Conservation (phyloP, 148 eudicot genomes). For the Silene uniflora region DNA sequence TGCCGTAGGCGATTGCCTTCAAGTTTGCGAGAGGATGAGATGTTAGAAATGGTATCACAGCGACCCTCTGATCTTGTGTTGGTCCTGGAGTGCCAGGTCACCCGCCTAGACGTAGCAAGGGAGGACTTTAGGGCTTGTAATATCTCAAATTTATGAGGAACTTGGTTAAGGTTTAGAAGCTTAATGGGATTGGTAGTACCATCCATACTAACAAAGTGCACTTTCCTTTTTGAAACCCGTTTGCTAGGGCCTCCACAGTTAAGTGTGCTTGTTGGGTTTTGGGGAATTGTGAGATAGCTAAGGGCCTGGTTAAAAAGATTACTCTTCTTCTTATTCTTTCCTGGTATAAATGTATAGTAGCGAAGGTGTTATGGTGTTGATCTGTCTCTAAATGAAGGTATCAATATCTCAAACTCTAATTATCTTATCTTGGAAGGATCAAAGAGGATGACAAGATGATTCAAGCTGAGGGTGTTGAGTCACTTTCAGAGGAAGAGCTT, state of each 20-base stretch:
- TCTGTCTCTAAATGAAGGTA: neutral
- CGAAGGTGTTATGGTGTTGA: neutral
- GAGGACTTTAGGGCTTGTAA: neutral
- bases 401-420: conserved; percentile 8
- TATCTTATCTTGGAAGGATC: conserved; percentile 39
- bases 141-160: neutral
- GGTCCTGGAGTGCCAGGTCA: too few species aligned
- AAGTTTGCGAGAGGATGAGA: too few species aligned
- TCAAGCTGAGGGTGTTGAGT: conserved; percentile 75
- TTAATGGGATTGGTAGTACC: neutral
- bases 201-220: too few species aligned
- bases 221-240: neutral
- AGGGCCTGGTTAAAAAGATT: neutral
- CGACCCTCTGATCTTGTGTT: too few species aligned
- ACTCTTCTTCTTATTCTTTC: too few species aligned
- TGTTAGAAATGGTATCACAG: too few species aligned
- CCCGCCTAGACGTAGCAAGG: neutral
- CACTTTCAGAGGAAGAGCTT: conserved; percentile 78
- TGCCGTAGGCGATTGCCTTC: too few species aligned
- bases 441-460: conserved; percentile 79
- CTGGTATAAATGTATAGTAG: neutral
- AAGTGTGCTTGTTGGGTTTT: neutral
- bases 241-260: neutral
- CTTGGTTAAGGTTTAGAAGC: neutral
- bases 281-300: neutral